Percentiles rank a stretch among this genome's conserved stretches.
phyloP scores from a whole-genome alignment of 768 basidiomycete genomes.

The Naganishia kalamii region DNA sequence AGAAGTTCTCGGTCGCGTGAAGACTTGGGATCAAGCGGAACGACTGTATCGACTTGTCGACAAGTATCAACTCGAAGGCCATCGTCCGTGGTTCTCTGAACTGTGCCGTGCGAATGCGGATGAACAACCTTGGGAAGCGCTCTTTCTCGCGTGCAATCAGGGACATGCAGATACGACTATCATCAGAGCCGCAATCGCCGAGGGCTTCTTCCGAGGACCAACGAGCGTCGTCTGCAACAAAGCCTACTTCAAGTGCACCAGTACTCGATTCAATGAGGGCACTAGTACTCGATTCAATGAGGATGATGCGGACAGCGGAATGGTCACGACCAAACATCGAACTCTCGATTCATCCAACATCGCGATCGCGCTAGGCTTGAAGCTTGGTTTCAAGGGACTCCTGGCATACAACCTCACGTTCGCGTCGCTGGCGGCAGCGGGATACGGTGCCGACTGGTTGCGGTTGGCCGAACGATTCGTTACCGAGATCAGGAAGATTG shows the following conservation, averaged over 20 bases:
- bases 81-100: constrained; percentile 1
- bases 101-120: neutral
- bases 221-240: neutral
- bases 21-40: neutral
- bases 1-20: neutral
- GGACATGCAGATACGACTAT: neutral
- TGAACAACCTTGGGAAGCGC: neutral
- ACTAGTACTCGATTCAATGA: too few species aligned
- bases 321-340: too few species aligned
- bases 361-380: neutral
- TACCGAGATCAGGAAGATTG: too few species aligned
- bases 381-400: neutral
- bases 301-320: too few species aligned
- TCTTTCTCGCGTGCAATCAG: neutral
- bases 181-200: neutral
- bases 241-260: neutral
- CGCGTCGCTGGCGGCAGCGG: neutral
- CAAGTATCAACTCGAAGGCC: neutral
- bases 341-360: neutral
- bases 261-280: neutral
- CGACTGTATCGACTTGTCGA: neutral
- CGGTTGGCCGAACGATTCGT: neutral
- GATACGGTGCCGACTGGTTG: too few species aligned
- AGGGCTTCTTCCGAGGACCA: neutral
- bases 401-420: neutral